Conservation (phyloP, 2,329 filamentous ascomycete species). For the Hypoxylon sp. region DNA sequence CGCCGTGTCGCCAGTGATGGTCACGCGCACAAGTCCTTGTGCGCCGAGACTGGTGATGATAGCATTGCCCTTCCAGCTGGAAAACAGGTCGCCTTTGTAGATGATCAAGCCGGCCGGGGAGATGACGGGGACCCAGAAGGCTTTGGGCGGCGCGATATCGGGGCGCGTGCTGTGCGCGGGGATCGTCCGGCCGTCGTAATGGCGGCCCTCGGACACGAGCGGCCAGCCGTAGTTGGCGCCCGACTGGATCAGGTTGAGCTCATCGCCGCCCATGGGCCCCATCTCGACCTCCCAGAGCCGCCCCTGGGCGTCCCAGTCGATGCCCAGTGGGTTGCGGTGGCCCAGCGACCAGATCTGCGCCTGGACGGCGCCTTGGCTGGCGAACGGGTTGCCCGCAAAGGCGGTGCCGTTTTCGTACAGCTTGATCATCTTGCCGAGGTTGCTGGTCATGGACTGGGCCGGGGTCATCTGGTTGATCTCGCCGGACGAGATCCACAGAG, state of each 20-base stretch:
- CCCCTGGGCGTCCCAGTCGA: constrained; percentile 55
- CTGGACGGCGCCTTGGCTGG: constrained; percentile 50
- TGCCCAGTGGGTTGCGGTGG: constrained; percentile 55
- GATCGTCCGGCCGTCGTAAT: constrained; percentile 54
- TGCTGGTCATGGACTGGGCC: constrained; percentile 53
- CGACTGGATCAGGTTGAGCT: constrained; percentile 55
- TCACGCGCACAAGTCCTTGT: constrained; percentile 51
- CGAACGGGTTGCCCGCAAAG: constrained; percentile 54
- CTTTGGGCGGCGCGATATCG: constrained; percentile 53
- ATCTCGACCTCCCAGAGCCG: constrained; percentile 57
- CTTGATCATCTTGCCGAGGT: constrained; percentile 56
- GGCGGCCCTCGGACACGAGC: constrained; percentile 53
- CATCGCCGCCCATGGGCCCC: constrained; percentile 56
- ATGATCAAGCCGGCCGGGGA: constrained; percentile 55
- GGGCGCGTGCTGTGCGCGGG: constrained; percentile 54
- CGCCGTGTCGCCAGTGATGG: constrained; percentile 53
- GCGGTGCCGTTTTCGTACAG: constrained; percentile 55
- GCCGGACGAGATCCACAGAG: constrained; percentile 55
- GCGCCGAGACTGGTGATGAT: constrained; percentile 53
- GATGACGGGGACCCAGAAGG: constrained; percentile 56
- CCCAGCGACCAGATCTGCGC: constrained; percentile 55
- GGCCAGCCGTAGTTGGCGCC: constrained; percentile 57
- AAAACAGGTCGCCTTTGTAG: constrained; percentile 55
- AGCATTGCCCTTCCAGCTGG: constrained; percentile 55
- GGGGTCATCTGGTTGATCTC: constrained; percentile 55